Evolutionary conservation across 2,329 filamentous ascomycete genomes (phyloP).

Genomic region (Gnomoniopsis smithogilvyi): DNA sequence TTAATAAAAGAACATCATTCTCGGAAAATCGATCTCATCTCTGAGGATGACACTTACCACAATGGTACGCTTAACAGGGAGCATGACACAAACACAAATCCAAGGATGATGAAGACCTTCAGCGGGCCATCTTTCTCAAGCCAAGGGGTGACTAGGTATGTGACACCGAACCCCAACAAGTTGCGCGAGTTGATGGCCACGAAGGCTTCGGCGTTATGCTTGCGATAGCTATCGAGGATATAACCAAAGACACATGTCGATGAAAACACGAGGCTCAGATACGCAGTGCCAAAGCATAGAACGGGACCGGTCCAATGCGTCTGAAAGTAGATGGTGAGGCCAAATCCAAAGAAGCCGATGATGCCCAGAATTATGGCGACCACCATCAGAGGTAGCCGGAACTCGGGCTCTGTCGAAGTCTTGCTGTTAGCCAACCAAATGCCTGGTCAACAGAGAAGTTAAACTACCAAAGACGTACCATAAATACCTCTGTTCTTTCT

Average conservation of each 20-base stretch:
- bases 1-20: background rate
- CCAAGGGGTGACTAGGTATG: slow-evolving; percentile 34
- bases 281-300: slow-evolving; percentile 45
- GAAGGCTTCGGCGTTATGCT: slow-evolving; percentile 45
- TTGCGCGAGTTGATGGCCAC: slow-evolving; percentile 49
- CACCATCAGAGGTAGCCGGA: background rate
- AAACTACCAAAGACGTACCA: slow-evolving; percentile 21
- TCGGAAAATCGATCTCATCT: background rate
- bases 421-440: background rate
- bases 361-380: background rate
- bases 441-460: background rate
- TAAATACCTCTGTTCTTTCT: slow-evolving; percentile 48
- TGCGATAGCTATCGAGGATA: slow-evolving; percentile 44
- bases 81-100: background rate
- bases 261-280: slow-evolving; percentile 44
- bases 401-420: background rate
- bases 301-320: slow-evolving; percentile 47
- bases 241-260: slow-evolving; percentile 48
- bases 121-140: background rate
- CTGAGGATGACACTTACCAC: background rate
- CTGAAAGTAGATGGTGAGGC: slow-evolving; percentile 39
- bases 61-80: background rate
- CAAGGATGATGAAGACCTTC: background rate
- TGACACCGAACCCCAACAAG: slow-evolving; percentile 43
- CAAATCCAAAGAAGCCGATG: slow-evolving; percentile 37